Base-by-base conservation (phyloP, 2,329 filamentous ascomycete genomes). In the Colletotrichum cuscutae region DNA sequence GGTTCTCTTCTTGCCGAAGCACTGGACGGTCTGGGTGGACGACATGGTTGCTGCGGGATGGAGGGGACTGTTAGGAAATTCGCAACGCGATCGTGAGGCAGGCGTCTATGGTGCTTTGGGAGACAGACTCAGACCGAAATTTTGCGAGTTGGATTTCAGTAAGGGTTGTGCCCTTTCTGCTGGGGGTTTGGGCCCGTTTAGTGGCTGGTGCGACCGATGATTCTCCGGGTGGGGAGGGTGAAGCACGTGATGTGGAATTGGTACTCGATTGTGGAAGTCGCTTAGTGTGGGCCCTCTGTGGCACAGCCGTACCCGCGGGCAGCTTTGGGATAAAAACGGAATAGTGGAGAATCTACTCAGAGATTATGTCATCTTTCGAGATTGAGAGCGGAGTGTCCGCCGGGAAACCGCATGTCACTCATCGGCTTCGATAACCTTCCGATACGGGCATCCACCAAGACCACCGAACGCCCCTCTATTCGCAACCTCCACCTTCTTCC, bases 1-100 rank as follows among this genome's bases (percentile, higher is more conserved):
- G 84, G 92, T 95, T 91, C 94, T 95, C 91, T 95, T 95, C 93
- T 98, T 98, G 93, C 95, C 95, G 94, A 98, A 98, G 94, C 95
- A 98, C 92, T 98, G 95, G 83, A 95, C 93, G 87, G 91, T 93
- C 88, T 94, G 92, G 81, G 90, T 88, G 82, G 92, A 88, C 86
- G 93, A 92, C 92, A 95, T 94, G 86, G 84, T 94, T 89, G 85
- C 83, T 83, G 81, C 78, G 68, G 66, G 74, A 62, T 70, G 61
- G 62, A 57, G 74, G 58, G 71, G 28, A 65, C 62, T 67, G 52
- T 68, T 49, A 71, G 42, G 72, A 70, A 58, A 60, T 67, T 75
- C 68, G 72, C 74, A 69, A 61, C 63, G 49, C 28, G 49, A 72
- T 74, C 64, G 69, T 73, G 59, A 72, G 37, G 65, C 24, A 58